phyloP scores from a whole-genome alignment of 345 rosid species.

The Arabis alpina region DNA sequence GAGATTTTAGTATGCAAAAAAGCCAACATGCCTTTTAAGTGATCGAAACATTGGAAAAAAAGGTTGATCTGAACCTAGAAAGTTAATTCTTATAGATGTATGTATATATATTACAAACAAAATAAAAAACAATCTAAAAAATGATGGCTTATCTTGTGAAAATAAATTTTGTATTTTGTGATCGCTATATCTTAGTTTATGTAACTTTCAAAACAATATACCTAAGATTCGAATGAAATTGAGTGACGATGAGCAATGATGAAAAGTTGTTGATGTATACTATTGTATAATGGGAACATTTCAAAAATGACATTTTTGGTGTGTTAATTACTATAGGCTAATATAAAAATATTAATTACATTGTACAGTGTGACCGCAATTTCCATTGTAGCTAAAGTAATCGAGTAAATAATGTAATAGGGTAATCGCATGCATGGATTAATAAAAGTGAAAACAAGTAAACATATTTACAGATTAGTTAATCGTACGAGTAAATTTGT shows the following conservation, averaged over 20 bases:
- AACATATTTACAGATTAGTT: neutral
- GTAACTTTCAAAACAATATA: neutral
- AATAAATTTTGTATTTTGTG: too few species aligned
- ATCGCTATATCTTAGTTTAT: too few species aligned
- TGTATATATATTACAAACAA: neutral
- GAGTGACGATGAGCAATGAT: neutral
- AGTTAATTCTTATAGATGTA: slow-evolving; percentile 21
- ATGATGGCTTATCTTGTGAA: neutral
- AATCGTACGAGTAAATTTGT: neutral
- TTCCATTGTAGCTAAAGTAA: neutral
- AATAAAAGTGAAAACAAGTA: neutral
- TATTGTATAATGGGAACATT: too few species aligned
- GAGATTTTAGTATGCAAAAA: slow-evolving; percentile 37
- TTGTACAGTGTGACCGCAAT: slow-evolving; percentile 19
- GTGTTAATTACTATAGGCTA: slow-evolving; percentile 8
- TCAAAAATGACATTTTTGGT: too few species aligned
- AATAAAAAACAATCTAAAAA: neutral
- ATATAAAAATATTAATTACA: slow-evolving; percentile 2
- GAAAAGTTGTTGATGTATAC: neutral
- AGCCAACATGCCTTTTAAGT: slow-evolving; percentile 34
- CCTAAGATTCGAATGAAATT: too few species aligned
- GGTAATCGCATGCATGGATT: slow-evolving; percentile 24
- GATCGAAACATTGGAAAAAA: slow-evolving; percentile 17
- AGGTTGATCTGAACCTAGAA: slow-evolving; percentile 6
- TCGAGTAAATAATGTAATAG: slow-evolving; percentile 20